phyloP scores from a whole-genome alignment of 2,329 filamentous ascomycete genomes.

The Hymenoscyphus repandus region DNA sequence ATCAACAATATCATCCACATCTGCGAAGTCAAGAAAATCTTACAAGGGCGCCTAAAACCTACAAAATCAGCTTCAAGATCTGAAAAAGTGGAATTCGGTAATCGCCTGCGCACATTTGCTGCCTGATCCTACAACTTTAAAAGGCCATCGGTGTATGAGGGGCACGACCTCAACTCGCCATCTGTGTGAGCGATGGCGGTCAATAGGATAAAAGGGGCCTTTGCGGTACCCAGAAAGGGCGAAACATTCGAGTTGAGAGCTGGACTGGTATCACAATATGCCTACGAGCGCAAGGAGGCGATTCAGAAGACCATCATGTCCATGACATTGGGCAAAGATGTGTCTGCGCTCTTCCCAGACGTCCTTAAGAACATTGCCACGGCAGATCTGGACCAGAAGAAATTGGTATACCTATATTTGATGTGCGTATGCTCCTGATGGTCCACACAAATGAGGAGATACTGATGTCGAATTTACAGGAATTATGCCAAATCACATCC shows the following conservation, averaged over 20 bases:
- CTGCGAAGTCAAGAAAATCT: neutral
- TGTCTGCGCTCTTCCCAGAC: slow-evolving; percentile 93
- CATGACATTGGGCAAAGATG: slow-evolving; percentile 98
- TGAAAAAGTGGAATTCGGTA: too few relatives aligned
- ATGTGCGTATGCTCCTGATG: slow-evolving; percentile 54
- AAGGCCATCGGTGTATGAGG: slow-evolving; percentile 31
- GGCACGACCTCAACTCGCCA: slow-evolving; percentile 34
- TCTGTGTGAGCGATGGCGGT: slow-evolving; percentile 67
- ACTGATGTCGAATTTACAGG: slow-evolving; percentile 45
- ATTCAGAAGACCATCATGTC: slow-evolving; percentile 99
- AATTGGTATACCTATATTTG: slow-evolving; percentile 95
- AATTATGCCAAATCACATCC: slow-evolving; percentile 99
- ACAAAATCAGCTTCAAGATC: neutral
- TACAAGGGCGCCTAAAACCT: neutral
- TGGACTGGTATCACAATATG: slow-evolving; percentile 96
- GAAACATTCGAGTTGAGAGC: slow-evolving; percentile 97
- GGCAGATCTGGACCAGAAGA: slow-evolving; percentile 93
- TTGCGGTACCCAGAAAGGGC: slow-evolving; percentile 88
- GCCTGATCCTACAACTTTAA: slow-evolving; percentile 16
- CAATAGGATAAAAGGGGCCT: slow-evolving; percentile 91
- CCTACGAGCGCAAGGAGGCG: slow-evolving; percentile 96
- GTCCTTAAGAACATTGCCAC: slow-evolving; percentile 99
- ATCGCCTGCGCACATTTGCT: slow-evolving; percentile 18
- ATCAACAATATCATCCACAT: neutral
- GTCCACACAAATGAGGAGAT: neutral